Evolutionary conservation across 108 stramenopile species (phyloP).

Genomic region (Nitzschia sp.): DNA sequence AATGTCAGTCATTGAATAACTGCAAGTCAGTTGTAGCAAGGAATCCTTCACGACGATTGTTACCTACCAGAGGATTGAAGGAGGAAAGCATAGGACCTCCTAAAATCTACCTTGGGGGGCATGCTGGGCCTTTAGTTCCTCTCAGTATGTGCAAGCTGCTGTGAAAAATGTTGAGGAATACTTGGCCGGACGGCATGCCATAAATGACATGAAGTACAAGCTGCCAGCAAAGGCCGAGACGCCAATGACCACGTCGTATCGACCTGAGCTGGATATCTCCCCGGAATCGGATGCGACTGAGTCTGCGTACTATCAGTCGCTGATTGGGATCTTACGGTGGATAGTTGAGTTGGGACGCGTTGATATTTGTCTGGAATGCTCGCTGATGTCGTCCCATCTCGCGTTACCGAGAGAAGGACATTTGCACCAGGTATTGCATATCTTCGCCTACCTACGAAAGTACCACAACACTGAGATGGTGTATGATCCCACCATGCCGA

Average conservation of each 20-base stretch:
- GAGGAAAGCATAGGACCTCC: slow-evolving; percentile 43
- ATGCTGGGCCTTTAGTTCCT: slow-evolving; percentile 47
- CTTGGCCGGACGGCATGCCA: neutral
- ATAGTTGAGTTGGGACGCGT: no score
- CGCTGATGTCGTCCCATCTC: slow-evolving; percentile 49
- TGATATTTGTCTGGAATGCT: slow-evolving; percentile 50
- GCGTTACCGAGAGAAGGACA: slow-evolving; percentile 61
- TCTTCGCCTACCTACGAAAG: slow-evolving; percentile 52
- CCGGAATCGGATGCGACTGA: slow-evolving; percentile 18
- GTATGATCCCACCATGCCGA: slow-evolving; percentile 45
- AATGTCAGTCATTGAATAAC: no score
- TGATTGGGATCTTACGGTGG: slow-evolving; percentile 48
- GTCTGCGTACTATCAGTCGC: slow-evolving; percentile 32
- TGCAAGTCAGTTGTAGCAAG: neutral
- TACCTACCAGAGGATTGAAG: slow-evolving; percentile 65
- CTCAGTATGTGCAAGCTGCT: slow-evolving; percentile 45
- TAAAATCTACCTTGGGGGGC: slow-evolving; percentile 47
- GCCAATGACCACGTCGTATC: slow-evolving; percentile 21
- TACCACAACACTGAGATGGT: slow-evolving; percentile 41
- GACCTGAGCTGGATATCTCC: slow-evolving; percentile 24
- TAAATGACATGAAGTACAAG: no score
- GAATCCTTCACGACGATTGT: neutral
- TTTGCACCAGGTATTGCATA: slow-evolving; percentile 43
- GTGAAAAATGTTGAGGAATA: slow-evolving; percentile 41
- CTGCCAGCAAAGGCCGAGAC: slow-evolving; percentile 17